phyloP scores from a whole-genome alignment of 2,329 filamentous ascomycete genomes.

The Hypoxylon sp. region DNA sequence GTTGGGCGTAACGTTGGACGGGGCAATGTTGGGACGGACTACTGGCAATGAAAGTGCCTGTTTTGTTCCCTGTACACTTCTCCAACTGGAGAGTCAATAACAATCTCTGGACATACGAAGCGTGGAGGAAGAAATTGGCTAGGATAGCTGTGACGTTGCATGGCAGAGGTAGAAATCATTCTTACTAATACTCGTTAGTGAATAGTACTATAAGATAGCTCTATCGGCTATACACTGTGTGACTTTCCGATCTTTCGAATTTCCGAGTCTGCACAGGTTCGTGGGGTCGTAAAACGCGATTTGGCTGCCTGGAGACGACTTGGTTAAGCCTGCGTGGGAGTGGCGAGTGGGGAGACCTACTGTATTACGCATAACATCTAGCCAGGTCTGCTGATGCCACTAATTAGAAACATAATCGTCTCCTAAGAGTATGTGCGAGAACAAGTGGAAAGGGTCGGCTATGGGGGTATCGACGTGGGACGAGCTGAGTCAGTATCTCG shows the following conservation, averaged over 20 bases:
- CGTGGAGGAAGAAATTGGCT: background rate
- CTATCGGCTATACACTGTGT: constrained; percentile 5
- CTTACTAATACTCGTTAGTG: background rate
- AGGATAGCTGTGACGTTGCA: background rate
- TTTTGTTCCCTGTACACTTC: background rate
- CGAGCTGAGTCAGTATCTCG: constrained; percentile 11
- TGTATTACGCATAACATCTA: constrained; percentile 8
- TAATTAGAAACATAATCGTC: background rate
- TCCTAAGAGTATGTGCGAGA: constrained; percentile 3
- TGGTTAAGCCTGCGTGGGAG: constrained; percentile 6
- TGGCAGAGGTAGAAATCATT: background rate
- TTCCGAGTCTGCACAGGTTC: background rate
- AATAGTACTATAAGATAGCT: background rate
- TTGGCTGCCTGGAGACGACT: background rate
- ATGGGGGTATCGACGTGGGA: constrained; percentile 16
- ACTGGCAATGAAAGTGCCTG: too few species aligned
- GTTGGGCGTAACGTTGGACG: too few species aligned
- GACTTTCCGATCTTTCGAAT: background rate
- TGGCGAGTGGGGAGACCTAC: constrained; percentile 7
- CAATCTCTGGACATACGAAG: background rate
- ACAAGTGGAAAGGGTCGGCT: constrained; percentile 13
- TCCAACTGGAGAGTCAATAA: background rate
- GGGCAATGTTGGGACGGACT: too few species aligned
- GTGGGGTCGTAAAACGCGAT: background rate
- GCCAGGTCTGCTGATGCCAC: constrained; percentile 16